Base-by-base conservation (phyloP, 2,329 filamentous ascomycete species). In the Bipolaris zeicola region DNA sequence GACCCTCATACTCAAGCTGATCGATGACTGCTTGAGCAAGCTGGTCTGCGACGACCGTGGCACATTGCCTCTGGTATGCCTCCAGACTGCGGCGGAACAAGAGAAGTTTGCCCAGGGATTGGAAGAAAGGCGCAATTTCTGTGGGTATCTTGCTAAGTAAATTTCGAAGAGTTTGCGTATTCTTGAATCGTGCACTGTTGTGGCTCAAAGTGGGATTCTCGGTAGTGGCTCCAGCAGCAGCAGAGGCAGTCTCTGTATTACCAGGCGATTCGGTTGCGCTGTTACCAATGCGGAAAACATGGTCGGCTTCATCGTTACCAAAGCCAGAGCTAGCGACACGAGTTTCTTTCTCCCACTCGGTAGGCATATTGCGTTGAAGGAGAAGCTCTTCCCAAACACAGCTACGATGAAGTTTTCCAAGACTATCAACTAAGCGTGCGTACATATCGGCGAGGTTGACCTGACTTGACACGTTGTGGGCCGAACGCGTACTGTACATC, bases 381-480 rank as follows among this genome's bases (percentile, higher is more conserved):
- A 88, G 80, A 34, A 93, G 89, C 63, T 96, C 90, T 75, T 99
- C 94, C 75, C 88, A 89, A n/a, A 96, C 83, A 57, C 92, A 90
- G 50, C 89, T 88, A 39, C 90, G 85, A 62, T 97, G 84, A 14
- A 99, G 79, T 22, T 87, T 87, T 3, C 92, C 92, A 33, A 98
- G 83, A 24, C 87, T 87, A 60, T 86, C 84, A 22, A 96, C 83
- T 36, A 97, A 79, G n/a, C 82, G 78, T 42, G 86, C 81, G 71
- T 96, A 96, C 72, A 91, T 88, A 73, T 98, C 94, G 31, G 88
- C 91, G 20, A 96, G 83, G 69, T 96, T 96, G 65, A 96, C 84
- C 24, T 87, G 84, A 52, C 85, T 87, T 67, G 97, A 90, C 10
- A 89, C 84, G 28, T 86, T 84, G 8, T 83, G 79, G 33, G 77